phyloP scores from a whole-genome alignment of 345 rosid genomes.

The Boechera stricta region DNA sequence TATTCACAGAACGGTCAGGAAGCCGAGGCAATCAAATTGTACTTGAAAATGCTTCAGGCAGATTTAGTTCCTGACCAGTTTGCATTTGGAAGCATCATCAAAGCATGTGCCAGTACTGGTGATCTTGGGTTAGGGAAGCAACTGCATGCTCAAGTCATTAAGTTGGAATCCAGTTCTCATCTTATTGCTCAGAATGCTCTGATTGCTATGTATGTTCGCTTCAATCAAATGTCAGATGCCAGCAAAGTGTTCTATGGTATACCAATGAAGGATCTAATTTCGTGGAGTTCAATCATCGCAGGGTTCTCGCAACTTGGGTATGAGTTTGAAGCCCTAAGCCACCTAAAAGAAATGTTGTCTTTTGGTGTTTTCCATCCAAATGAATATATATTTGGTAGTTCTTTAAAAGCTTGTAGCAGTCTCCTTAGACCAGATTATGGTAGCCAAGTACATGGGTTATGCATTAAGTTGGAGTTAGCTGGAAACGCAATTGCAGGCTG shows the following conservation, averaged over 20 bases:
- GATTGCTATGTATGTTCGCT: slow-evolving; percentile 64
- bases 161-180: slow-evolving; percentile 51
- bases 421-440: slow-evolving; percentile 57
- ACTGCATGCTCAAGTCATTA: slow-evolving; percentile 61
- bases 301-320: slow-evolving; percentile 66
- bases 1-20: slow-evolving; percentile 68
- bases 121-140: slow-evolving; percentile 56
- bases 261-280: slow-evolving; percentile 58
- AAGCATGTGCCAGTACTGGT: slow-evolving; percentile 54
- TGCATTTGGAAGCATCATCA: slow-evolving; percentile 62
- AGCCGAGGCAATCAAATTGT: slow-evolving; percentile 50
- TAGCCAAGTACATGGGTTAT: slow-evolving; percentile 59
- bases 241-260: slow-evolving; percentile 53
- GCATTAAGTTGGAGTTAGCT: slow-evolving; percentile 56
- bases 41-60: slow-evolving; percentile 51
- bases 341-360: slow-evolving; percentile 55
- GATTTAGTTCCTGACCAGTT: slow-evolving; percentile 56
- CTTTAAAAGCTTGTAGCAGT: slow-evolving; percentile 60
- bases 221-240: slow-evolving; percentile 52
- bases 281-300: slow-evolving; percentile 65
- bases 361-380: slow-evolving; percentile 56
- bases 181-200: slow-evolving; percentile 65
- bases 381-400: slow-evolving; percentile 64
- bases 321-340: slow-evolving; percentile 56
- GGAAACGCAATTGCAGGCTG: slow-evolving; percentile 52